Evolutionary conservation across 148 eudicot species (phyloP), one percentile per base, ranked within the genome.

Genomic region (Nepenthes mirabilis): DNA sequence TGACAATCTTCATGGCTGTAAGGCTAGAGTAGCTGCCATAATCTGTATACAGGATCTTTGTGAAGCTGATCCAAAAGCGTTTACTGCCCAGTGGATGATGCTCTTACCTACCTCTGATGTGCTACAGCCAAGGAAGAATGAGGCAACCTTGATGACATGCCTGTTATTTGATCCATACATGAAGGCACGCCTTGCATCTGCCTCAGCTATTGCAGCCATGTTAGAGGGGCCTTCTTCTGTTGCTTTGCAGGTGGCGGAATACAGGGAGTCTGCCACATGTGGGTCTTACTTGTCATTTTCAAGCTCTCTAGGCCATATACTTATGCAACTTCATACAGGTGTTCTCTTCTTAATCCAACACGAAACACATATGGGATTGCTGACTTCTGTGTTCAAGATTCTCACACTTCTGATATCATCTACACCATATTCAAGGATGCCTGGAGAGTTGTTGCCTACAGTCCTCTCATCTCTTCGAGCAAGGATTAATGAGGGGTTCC

Each of bases 371-470:
- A 71, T 75, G 68, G 85, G 86, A 57, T 65, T 94, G 75, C 76
- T 94, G 75, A 74, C 80, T 2, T 82, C 82, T 67, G 66, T 71
- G 68, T 86, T 94, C 76, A 94, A 80, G 79, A 76, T 84, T 64
- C 86, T 94, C 57, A 70, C 78, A 77, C 91, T 82, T 64, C 74
- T 94, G 84, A 79, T 84, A 71, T 76, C 97, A 68, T 94, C 86
- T 47, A 94, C 99, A 47, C 99, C 99, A 94, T 94, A 89, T 76
- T 78, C 93, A 56, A 83, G 99, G 71, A 89, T 94, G 99, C 88
- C 97, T 35, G 77, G 57, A 34, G 89, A 89, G 64, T 65, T 94
- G 75, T 75, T 89, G 75, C 75, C 81, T 23, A 74, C 76, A 65
- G 79, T 88, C 59, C 79, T 94, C 60, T 79, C 77, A 33, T 76